Evolutionary conservation across 805 yeast genomes (phyloP).

Genomic region (Candida pseudoglaebosa): DNA sequence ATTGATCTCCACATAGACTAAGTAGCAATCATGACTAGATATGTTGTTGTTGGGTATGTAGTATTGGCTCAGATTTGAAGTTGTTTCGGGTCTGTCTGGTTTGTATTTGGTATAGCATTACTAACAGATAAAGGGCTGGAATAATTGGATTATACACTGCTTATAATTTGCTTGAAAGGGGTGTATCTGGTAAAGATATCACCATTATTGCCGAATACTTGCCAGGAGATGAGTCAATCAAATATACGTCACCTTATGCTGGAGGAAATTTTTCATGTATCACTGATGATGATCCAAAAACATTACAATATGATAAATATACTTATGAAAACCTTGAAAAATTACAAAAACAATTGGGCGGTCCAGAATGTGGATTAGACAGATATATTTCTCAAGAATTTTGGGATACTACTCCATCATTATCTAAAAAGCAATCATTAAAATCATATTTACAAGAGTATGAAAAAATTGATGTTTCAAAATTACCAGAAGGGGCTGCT

Average conservation of each 20-base stretch:
- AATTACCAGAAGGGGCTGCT: slow-evolving; percentile 49
- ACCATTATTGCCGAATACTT: slow-evolving; percentile 59
- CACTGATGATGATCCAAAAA: slow-evolving; percentile 48
- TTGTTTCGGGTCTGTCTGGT: too few species aligned
- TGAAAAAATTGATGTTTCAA: slow-evolving; percentile 26
- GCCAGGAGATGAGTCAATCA: slow-evolving; percentile 75
- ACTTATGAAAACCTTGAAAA: slow-evolving; percentile 49
- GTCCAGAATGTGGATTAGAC: slow-evolving; percentile 51
- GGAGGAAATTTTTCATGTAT: slow-evolving; percentile 43
- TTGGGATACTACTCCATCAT: slow-evolving; percentile 50
- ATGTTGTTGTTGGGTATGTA: slow-evolving; percentile 30
- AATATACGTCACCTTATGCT: slow-evolving; percentile 82
- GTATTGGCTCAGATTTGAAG: too few species aligned
- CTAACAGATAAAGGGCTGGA: slow-evolving; percentile 43
- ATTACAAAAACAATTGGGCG: slow-evolving; percentile 48
- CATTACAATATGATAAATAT: slow-evolving; percentile 48
- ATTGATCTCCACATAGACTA: too few species aligned
- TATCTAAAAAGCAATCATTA: slow-evolving; percentile 44
- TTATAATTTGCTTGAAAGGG: slow-evolving; percentile 42
- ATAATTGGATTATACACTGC: slow-evolving; percentile 66
- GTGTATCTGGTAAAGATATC: slow-evolving; percentile 39
- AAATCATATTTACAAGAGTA: slow-evolving; percentile 48
- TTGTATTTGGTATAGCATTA: neutral
- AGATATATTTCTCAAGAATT: slow-evolving; percentile 53
- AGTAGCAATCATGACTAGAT: slow-evolving; percentile 12